phyloP scores from a whole-genome alignment of 2,329 filamentous ascomycete species.

The Ampelomyces quisqualis region DNA sequence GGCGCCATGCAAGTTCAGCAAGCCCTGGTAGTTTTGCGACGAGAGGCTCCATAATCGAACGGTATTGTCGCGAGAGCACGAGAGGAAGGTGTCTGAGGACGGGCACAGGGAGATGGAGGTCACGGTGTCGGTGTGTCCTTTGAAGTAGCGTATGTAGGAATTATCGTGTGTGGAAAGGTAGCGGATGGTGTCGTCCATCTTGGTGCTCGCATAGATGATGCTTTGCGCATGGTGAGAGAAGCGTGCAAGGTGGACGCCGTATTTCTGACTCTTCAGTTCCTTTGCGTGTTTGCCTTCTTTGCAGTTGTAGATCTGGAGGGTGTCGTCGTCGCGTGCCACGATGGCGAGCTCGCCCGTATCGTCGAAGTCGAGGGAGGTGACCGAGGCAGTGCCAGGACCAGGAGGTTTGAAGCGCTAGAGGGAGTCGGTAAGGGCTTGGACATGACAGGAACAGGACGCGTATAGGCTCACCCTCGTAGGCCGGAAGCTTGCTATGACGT shows the following conservation, averaged over 20 bases:
- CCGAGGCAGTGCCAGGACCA: constrained; percentile 55
- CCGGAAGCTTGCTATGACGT: constrained; percentile 74
- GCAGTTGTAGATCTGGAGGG: constrained; percentile 92
- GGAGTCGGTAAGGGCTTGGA: constrained; percentile 22
- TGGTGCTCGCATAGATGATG: constrained; percentile 94
- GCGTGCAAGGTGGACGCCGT: constrained; percentile 88
- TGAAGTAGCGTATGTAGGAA: constrained; percentile 93
- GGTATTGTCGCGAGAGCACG: constrained; percentile 86
- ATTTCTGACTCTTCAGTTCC: constrained; percentile 90
- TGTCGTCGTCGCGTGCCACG: constrained; percentile 89
- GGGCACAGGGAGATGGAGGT: constrained; percentile 84
- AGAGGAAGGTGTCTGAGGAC: constrained; percentile 86
- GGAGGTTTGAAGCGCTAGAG: constrained; percentile 49
- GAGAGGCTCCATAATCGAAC: constrained; percentile 87
- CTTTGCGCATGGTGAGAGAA: constrained; percentile 91
- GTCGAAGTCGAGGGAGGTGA: constrained; percentile 94
- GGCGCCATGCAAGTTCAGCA: constrained; percentile 76
- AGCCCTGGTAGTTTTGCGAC: constrained; percentile 76
- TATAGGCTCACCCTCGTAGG: constrained; percentile 68
- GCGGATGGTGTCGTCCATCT: constrained; percentile 84
- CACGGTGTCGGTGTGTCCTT: constrained; percentile 81
- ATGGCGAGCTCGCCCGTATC: constrained; percentile 91
- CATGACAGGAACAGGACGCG: neutral
- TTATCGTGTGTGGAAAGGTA: constrained; percentile 94
- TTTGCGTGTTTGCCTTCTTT: constrained; percentile 89